Base-by-base conservation (phyloP, 2,329 filamentous ascomycete species). In the Aspergillus sp. region DNA sequence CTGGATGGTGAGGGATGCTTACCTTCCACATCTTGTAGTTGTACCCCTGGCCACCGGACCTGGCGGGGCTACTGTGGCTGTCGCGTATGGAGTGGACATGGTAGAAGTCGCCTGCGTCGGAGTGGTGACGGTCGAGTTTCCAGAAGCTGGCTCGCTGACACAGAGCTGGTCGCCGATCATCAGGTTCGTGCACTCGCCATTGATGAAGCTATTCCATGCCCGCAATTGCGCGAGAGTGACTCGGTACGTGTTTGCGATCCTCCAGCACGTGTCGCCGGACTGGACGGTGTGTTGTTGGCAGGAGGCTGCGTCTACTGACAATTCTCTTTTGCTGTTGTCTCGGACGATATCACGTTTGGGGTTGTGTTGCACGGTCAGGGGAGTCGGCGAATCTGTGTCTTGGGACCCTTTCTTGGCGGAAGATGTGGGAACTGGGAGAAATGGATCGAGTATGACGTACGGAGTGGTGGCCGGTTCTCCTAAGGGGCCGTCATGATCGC, bases 151-250 rank as follows among this genome's bases (percentile, higher is more conserved):
- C 3, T 52, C 12, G 32, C 39, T 49, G 12, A 62, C 39, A n/a
- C 60, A 62, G 12, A 62, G 29, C 22, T 57, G 39, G 7, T 62
- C 57, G 4, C 60, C 57, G 6, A 52, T 45, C 2, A 49, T 42
- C 14, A 62, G 60, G 57, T 60, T 62, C 7, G 54, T 62, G 26
- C 60, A 62, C 6, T 50, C 57, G 3, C 31, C 12, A 11, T 60
- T 58, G n/a, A 62, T 16, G 36, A 52, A 62, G 2, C 47, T 20
- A 49, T 62, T 62, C 60, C 57, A 62, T 7, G 24, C 31, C 4
- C 54, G 52, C n/a, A 62, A 32, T 3, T 60, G 20, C 6, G 50
- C 14, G 1, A 60, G 4, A 12, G 26, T 47, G 18, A 60, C 52
- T 4, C 20, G 10, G 39, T 31, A 54, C 10, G 14, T 26, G 4